These are phyloP conservation scores for Wickerhamiella siamensis DNA, from an alignment of 805 yeast species.

Conservation along the genomic window DNA sequence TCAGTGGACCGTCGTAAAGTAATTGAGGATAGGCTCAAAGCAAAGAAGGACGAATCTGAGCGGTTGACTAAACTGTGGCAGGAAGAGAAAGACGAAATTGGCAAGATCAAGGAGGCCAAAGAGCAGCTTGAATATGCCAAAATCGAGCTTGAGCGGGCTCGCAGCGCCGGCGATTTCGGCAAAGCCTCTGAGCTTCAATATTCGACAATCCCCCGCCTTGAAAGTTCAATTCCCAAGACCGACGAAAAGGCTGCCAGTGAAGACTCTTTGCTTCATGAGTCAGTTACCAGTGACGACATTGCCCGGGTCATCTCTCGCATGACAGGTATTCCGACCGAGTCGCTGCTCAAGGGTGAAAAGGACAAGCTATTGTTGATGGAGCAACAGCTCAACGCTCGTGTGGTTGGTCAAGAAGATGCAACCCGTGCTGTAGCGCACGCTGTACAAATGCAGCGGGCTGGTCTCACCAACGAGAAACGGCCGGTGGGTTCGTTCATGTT, in stretches of 20 bases:
- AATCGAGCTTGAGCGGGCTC: constrained; percentile 66
- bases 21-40: constrained; percentile 50
- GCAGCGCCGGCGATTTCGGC: constrained; percentile 74
- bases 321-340: constrained; percentile 91
- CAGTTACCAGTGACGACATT: constrained; percentile 88
- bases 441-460: constrained; percentile 91
- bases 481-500: constrained; percentile 96
- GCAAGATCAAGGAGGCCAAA: constrained; percentile 63
- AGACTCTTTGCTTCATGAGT: constrained; percentile 54
- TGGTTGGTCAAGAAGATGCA: constrained; percentile 93
- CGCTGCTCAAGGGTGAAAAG: constrained; percentile 85
- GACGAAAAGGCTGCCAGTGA: constrained; percentile 23
- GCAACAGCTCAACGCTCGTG: constrained; percentile 54
- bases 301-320: constrained; percentile 82
- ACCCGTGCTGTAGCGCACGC: constrained; percentile 83
- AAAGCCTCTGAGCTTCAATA: constrained; percentile 83
- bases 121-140: constrained; percentile 72
- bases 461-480: constrained; percentile 81
- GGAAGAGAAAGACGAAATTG: constrained; percentile 60
- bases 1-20: constrained; percentile 67
- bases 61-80: constrained; percentile 81
- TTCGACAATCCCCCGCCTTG: constrained; percentile 68
- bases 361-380: constrained; percentile 86
- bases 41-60: constrained; percentile 48
- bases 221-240: constrained; percentile 40